These are phyloP conservation scores for Trametes punicea DNA, from an alignment of 768 basidiomycete genomes.

Conservation along the genomic window DNA sequence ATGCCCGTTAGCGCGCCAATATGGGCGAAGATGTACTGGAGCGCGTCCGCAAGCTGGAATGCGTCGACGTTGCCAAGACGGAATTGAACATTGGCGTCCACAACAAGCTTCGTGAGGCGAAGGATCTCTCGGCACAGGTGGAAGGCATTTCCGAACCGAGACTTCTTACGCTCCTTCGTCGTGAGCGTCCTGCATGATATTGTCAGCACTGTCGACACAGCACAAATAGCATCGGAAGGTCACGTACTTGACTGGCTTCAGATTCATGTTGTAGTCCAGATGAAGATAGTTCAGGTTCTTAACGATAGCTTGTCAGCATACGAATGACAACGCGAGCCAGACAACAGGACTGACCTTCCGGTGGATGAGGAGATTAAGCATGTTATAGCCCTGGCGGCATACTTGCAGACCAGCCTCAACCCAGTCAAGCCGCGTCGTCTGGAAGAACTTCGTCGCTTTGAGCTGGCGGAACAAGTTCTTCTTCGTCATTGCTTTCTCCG, in stretches of 20 bases:
- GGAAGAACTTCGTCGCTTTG: constrained; percentile 99
- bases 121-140: constrained; percentile 97
- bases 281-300: constrained; percentile 92
- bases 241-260: constrained; percentile 90
- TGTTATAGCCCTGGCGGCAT: constrained; percentile 98
- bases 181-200: constrained; percentile 76
- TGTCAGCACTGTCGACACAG: constrained; percentile 9
- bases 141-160: constrained; percentile 99
- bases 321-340: not conserved
- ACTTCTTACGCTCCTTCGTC: constrained; percentile 99
- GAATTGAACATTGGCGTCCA: constrained; percentile 98
- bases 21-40: constrained; percentile 97
- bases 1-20: constrained; percentile 98
- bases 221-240: not conserved
- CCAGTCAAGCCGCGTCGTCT: constrained; percentile 97
- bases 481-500: constrained; percentile 97
- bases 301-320: not conserved
- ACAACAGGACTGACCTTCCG: constrained; percentile 64
- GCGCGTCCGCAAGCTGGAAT: constrained; percentile 96
- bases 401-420: constrained; percentile 98
- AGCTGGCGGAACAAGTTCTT: constrained; percentile 94
- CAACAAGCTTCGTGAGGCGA: constrained; percentile 95
- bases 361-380: constrained; percentile 97
- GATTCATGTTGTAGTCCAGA: constrained; percentile 97
- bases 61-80: constrained; percentile 98